Evolutionary conservation across 306 rosid species (phyloP), one percentile per base, ranked within the genome.

Genomic region (Prunus kanzakura): DNA sequence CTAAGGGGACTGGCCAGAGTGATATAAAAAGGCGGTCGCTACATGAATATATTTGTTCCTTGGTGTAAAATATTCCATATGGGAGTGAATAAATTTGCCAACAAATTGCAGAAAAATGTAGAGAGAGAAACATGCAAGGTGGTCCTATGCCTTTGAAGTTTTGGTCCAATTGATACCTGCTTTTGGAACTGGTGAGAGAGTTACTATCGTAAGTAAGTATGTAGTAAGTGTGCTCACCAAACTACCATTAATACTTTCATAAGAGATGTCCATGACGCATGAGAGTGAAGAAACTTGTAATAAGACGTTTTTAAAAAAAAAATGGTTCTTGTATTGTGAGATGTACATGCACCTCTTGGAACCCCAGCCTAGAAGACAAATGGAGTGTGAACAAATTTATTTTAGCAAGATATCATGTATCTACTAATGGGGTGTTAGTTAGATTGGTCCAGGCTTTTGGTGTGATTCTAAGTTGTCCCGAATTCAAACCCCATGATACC

Each of bases 141-240:
- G 74, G 74, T 4, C 74, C 62, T 23, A 15, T 20, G 13, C 23
- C 8, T 55, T n/a, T n/a, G 12, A 58, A 23, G 30, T 58, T 25
- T 68, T 46, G 22, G 73, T 49, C 10, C n/a, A 49, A 49, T 25
- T 1, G 61, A 51, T 9, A 35, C 11, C 62, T 15, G 22, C 63
- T 30, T 70, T 30, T 22, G 41, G n/a, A 16, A 51, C 6, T 57
- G 74, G 47, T 50, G 74, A 18, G 32, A 30, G 43, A 70, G n/a
- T 29, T 70, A 51, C 47, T 51, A 11, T 54, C 62, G 25, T 3
- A 70, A 19, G 63, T 19, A 18, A 70, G 47, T n/a, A 20, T 11
- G 63, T 19, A 70, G 56, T 70, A 51, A 18, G 29, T 51, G 18
- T 29, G 60, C 61, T 51, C 74, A 71, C 63, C 74, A 19, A 52